Percentiles rank a stretch among this genome's conserved stretches.
Evolutionary conservation across 495 filamentous ascomycete species (phyloP).

Genomic region (Xylaria grammica): DNA sequence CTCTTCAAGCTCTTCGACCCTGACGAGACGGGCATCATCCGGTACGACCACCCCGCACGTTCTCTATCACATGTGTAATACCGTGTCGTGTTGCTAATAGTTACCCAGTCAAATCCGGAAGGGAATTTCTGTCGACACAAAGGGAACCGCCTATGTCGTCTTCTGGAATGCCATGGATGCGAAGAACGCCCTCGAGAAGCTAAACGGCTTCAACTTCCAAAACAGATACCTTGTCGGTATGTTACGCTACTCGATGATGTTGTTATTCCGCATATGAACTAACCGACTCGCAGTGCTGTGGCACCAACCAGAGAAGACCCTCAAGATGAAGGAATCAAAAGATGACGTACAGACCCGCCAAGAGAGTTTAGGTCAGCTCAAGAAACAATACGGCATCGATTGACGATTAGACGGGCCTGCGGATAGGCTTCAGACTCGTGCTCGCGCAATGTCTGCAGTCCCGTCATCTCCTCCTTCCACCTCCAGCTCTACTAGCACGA

Average conservation of each 20-base stretch:
- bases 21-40: conserved; percentile 40
- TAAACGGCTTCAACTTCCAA: conserved; percentile 99
- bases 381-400: conserved; percentile 97
- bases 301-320: conserved; percentile 98
- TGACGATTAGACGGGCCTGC: conserved; percentile 74
- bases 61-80: neutral
- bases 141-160: conserved; percentile 97
- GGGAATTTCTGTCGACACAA: conserved; percentile 95
- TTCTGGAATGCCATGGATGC: conserved; percentile 99
- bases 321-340: conserved; percentile 89
- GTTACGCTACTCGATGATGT: conserved; percentile 38
- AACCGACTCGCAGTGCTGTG: conserved; percentile 73
- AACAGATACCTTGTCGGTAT: conserved; percentile 98
- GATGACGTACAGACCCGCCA: conserved; percentile 93
- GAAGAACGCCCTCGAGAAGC: conserved; percentile 97
- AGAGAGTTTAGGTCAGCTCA: conserved; percentile 96
- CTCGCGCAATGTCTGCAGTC: conserved; percentile 54
- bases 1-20: conserved; percentile 44
- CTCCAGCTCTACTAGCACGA: conserved; percentile 37
- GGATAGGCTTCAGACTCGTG: conserved; percentile 52
- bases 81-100: conserved; percentile 36
- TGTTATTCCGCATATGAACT: conserved; percentile 17
- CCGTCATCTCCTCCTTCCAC: conserved; percentile 53
- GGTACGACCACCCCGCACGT: conserved; percentile 28
- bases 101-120: conserved; percentile 89